Evolutionary conservation across 768 basidiomycete species (phyloP).

Genomic region (Glaciozyma martinii): DNA sequence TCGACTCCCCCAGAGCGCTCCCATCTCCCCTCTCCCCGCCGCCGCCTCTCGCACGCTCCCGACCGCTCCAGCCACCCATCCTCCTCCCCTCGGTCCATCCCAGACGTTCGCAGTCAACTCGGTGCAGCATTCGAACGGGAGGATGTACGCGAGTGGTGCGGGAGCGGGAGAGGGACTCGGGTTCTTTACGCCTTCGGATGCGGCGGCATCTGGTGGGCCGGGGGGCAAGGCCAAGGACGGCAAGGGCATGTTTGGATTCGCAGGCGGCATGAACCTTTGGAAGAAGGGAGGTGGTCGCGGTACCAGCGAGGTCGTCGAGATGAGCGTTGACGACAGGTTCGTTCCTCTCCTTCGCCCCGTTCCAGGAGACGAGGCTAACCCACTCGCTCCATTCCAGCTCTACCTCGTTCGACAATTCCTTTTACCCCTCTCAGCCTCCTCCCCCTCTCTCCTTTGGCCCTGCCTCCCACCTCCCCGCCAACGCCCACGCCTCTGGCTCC

Average conservation of each 20-base stretch:
- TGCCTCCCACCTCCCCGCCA: neutral
- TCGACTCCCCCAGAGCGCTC: neutral
- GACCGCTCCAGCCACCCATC: conserved; percentile 7
- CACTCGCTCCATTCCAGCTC: too few relatives aligned
- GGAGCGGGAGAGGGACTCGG: neutral
- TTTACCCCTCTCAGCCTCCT: conserved; percentile 16
- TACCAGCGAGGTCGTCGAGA: conserved; percentile 6
- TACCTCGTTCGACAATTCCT: conserved; percentile 20
- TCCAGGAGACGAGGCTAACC: neutral
- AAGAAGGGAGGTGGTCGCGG: neutral
- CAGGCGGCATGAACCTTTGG: neutral
- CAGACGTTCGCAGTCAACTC: conserved; percentile 11
- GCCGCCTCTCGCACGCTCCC: neutral
- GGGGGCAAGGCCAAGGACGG: conserved; percentile 6
- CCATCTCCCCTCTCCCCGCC: conserved; percentile 1
- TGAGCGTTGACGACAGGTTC: conserved; percentile 16
- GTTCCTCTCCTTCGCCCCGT: neutral
- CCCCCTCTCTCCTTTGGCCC: neutral
- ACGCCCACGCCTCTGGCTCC: neutral
- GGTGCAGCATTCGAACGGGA: neutral
- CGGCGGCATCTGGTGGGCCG: neutral
- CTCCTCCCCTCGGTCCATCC: conserved; percentile 9
- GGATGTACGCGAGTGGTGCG: too few relatives aligned
- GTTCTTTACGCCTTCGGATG: conserved; percentile 13
- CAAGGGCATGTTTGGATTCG: neutral